A percentile compares a stretch with the other conserved stretches of the same genome.
These are phyloP conservation scores for Aspergillus uvarum DNA, from an alignment of 2,329 filamentous ascomycete species.

Conservation along the genomic window DNA sequence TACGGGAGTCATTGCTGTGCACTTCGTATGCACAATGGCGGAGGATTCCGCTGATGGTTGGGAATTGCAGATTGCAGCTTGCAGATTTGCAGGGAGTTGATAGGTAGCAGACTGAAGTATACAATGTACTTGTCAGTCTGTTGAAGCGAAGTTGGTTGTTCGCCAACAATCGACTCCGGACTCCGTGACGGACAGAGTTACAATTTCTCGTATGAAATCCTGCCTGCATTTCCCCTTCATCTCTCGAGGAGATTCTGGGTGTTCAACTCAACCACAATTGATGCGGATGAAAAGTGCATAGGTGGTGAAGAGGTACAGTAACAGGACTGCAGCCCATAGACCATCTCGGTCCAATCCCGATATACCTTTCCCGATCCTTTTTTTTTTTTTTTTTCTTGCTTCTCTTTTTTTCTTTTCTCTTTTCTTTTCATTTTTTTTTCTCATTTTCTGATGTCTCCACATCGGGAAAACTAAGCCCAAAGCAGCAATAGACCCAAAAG, in stretches of 20 bases:
- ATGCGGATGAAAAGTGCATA: no score
- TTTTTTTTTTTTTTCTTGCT: neutral
- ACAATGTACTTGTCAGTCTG: neutral
- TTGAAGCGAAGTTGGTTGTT: neutral
- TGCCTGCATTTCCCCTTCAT: neutral
- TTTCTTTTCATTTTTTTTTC: neutral
- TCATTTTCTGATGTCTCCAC: neutral
- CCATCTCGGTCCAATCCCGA: neutral
- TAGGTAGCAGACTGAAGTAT: neutral
- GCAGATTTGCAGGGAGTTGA: no score
- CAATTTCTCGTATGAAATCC: neutral
- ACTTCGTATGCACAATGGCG: no score
- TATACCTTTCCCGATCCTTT: neutral
- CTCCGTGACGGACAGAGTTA: neutral
- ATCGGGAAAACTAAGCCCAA: slow-evolving; percentile 2
- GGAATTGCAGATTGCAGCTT: neutral
- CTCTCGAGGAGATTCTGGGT: no score
- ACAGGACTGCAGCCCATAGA: no score
- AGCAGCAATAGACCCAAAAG: slow-evolving; percentile 13
- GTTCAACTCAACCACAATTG: no score
- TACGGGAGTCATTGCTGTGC: neutral
- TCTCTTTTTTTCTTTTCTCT: slow-evolving; percentile 2
- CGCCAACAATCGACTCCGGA: neutral
- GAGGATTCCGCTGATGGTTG: neutral
- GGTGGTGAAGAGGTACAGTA: no score